Evolutionary conservation across 2,329 filamentous ascomycete species (phyloP).

Genomic region (Teratosphaeria viscida): DNA sequence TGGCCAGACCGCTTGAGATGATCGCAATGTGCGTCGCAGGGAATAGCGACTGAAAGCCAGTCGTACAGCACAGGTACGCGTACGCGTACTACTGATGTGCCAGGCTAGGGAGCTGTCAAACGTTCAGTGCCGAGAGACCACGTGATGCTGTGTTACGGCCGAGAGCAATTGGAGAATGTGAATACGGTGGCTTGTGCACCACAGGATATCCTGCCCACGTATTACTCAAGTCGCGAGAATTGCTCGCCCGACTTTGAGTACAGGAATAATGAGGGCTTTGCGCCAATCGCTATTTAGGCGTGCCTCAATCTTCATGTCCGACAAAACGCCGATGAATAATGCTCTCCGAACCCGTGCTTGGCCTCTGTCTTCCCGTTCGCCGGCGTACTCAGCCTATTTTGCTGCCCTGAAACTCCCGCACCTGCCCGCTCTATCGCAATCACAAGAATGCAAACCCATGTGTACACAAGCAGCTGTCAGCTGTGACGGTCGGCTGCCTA

Average conservation of each 20-base stretch:
- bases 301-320: not conserved
- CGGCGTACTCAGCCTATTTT: not conserved
- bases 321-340: not conserved
- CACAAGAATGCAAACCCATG: not conserved
- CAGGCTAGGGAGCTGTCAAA: not conserved
- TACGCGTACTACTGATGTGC: not conserved
- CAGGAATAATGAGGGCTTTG: not conserved
- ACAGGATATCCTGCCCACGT: not conserved
- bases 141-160: not conserved
- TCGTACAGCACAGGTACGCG: not conserved
- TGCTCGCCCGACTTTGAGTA: not conserved
- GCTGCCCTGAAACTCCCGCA: not conserved
- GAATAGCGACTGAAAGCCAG: not conserved
- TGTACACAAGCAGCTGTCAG: slow-evolving; percentile 1
- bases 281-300: not conserved
- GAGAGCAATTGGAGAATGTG: not conserved
- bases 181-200: not conserved
- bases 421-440: not conserved
- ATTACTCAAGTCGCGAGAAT: not conserved
- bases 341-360: not conserved
- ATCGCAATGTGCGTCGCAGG: not conserved
- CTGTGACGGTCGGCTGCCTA: not conserved
- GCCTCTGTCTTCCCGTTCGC: not conserved
- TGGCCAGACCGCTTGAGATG: not conserved
- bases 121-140: not conserved